Evolutionary conservation across 2,329 filamentous ascomycete genomes (phyloP).

Genomic region (Pyrenophora seminiperda): DNA sequence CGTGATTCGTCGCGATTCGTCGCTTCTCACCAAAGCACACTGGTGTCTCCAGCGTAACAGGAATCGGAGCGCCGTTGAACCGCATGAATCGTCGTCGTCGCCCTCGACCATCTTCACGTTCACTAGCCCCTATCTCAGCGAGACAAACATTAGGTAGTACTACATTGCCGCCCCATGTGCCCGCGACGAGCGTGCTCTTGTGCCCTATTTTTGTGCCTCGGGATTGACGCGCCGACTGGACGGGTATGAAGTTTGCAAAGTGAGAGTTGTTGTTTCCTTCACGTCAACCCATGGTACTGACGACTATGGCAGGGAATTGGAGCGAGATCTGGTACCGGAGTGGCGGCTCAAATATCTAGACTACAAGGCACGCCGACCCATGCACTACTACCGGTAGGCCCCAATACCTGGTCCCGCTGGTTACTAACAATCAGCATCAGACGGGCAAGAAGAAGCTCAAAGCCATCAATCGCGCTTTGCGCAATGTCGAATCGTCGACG

Average conservation of each 20-base stretch:
- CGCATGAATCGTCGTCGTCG: neutral
- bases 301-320: constrained; percentile 67
- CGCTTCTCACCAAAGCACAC: neutral
- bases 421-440: constrained; percentile 45
- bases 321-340: constrained; percentile 88
- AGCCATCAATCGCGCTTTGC: constrained; percentile 73
- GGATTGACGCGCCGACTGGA: constrained; percentile 15
- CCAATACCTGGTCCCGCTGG: constrained; percentile 8
- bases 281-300: constrained; percentile 6
- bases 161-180: neutral
- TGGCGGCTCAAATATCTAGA: constrained; percentile 94
- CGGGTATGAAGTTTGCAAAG: constrained; percentile 67
- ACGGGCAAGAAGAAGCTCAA: constrained; percentile 91
- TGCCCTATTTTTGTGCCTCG: neutral
- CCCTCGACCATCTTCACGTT: neutral
- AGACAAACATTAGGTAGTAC: neutral
- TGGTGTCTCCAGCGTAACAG: neutral
- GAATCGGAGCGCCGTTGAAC: constrained; percentile 1
- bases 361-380: constrained; percentile 71
- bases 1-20: constrained; percentile 16
- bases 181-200: neutral
- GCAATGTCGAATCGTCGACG: constrained; percentile 59
- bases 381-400: no score
- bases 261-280: constrained; percentile 41
- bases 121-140: neutral